Percentiles rank a stretch among this genome's conserved stretches.
Conservation (phyloP, 1,139 yeast genomes). For the Scheffersomyces illinoinensis region DNA sequence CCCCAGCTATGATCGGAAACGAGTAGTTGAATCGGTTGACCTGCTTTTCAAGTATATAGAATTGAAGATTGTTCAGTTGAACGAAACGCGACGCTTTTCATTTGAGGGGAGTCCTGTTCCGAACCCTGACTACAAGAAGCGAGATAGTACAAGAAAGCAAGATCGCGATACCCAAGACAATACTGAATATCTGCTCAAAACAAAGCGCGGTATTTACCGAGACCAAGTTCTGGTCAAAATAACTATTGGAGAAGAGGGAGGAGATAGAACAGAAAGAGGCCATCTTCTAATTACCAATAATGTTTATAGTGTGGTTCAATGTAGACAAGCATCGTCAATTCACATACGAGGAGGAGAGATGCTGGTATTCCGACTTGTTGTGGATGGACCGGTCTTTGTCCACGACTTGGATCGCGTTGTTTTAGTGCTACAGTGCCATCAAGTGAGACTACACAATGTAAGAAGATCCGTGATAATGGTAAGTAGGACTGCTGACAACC, state of each 20-base stretch:
- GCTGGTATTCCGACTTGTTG: constrained; percentile 19
- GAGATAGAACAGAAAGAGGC: not conserved
- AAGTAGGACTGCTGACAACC: constrained; percentile 19
- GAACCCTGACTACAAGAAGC: not conserved
- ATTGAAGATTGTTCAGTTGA: constrained; percentile 16
- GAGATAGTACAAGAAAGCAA: not conserved
- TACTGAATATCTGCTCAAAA: not conserved
- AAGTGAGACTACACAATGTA: constrained; percentile 38
- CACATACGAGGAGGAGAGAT: constrained; percentile 21
- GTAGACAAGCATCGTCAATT: constrained; percentile 15
- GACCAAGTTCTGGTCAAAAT: not conserved
- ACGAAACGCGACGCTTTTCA: constrained; percentile 15
- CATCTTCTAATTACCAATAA: not conserved
- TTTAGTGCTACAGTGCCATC: constrained; percentile 37
- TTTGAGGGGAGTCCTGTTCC: constrained; percentile 31
- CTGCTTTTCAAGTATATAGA: constrained; percentile 19
- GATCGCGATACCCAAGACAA: not conserved
- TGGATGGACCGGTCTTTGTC: constrained; percentile 36
- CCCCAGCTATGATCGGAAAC: constrained; percentile 17
- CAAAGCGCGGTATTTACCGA: not conserved
- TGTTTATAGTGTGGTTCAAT: not conserved
- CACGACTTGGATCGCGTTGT: constrained; percentile 25
- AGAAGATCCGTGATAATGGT: constrained; percentile 21
- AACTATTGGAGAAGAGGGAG: not conserved
- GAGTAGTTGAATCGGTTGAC: constrained; percentile 14